These are phyloP conservation scores for Cyphellophora attinorum DNA, from an alignment of 2,329 filamentous ascomycete species.

Conservation along the genomic window DNA sequence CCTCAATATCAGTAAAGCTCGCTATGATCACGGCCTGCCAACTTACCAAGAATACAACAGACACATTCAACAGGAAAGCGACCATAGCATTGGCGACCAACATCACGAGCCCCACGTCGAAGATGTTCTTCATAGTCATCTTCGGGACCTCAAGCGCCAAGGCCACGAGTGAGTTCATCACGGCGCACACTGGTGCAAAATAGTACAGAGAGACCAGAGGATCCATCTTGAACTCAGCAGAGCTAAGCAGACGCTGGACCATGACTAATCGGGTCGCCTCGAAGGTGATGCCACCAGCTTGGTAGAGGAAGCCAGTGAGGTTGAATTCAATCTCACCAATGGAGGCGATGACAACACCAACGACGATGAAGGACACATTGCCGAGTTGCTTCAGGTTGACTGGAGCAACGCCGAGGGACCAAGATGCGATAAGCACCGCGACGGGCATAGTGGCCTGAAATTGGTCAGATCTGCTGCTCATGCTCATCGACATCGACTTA, in stretches of 20 bases:
- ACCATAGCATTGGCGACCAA: conserved; percentile 66
- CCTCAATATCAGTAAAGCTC: background rate
- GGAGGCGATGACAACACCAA: conserved; percentile 90
- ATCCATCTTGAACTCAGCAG: conserved; percentile 76
- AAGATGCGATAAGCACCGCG: conserved; percentile 80
- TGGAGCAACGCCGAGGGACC: conserved; percentile 74
- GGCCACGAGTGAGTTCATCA: conserved; percentile 67
- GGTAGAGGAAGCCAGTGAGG: conserved; percentile 47
- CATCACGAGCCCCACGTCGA: conserved; percentile 54
- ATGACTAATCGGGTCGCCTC: conserved; percentile 76
- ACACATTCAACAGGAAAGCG: conserved; percentile 72
- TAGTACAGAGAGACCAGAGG: conserved; percentile 83
- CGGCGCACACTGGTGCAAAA: conserved; percentile 73
- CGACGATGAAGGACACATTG: conserved; percentile 89
- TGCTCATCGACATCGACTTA: conserved; percentile 33
- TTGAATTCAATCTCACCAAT: conserved; percentile 91
- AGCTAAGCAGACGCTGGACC: conserved; percentile 73
- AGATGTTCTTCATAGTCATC: conserved; percentile 58
- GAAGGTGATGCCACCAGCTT: conserved; percentile 66
- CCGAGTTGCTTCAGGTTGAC: conserved; percentile 78
- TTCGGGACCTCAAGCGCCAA: conserved; percentile 58
- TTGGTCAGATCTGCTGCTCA: conserved; percentile 1
- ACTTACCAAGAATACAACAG: conserved; percentile 75
- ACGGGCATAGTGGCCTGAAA: conserved; percentile 82
- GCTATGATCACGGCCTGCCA: background rate